Evolutionary conservation across 768 basidiomycete species (phyloP), one percentile per base, ranked within the genome.

Genomic region (Glaciozyma martinii): DNA sequence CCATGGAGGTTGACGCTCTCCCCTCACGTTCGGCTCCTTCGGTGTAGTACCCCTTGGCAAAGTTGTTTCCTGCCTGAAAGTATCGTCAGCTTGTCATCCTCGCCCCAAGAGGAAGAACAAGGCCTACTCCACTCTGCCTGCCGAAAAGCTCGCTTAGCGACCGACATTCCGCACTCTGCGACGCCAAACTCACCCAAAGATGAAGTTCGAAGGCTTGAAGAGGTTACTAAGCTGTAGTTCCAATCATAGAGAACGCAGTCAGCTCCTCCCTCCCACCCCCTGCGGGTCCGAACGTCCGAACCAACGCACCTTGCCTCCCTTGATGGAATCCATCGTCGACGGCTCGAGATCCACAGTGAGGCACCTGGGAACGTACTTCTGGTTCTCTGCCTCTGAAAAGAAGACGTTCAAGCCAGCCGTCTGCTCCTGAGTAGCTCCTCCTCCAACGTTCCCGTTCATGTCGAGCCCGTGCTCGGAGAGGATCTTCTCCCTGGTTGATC

Each of bases 21-120:
- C 37, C 10, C 37, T 40, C 37, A 40, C 37, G 82, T 75, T 98
- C 93, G 43, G 93, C 93, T 66, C 92, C 89, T 79, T 93, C 92
- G 3, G 90, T 94, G 74, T 93, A 94, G 77, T 84, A 76, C n/a
- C 74, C 90, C 78, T 95, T 94, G 21, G 90, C 91, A 88, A 90
- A 95, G 68, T 93, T 94, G 73, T 97, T 95, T 23, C 91, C 92
- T 1, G 91, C 85, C 9, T 84, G 81, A 43, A 83, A 82, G 10
- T 3, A 8, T 40, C 5, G 37, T 40, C 12, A 40, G 46, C 5
- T 7, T 47, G 21, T 8, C 21, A 23, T 23, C 3, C 12, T n/a
- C n/a, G 16, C 6, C 21, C 21, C 7, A 3, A 47, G 21, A 47
- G 19, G 46, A 47, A 47, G 46, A 12, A 18, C 7, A 18, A 12